phyloP scores from a whole-genome alignment of 1,139 yeast species.

The Zygosaccharomyces sapae region DNA sequence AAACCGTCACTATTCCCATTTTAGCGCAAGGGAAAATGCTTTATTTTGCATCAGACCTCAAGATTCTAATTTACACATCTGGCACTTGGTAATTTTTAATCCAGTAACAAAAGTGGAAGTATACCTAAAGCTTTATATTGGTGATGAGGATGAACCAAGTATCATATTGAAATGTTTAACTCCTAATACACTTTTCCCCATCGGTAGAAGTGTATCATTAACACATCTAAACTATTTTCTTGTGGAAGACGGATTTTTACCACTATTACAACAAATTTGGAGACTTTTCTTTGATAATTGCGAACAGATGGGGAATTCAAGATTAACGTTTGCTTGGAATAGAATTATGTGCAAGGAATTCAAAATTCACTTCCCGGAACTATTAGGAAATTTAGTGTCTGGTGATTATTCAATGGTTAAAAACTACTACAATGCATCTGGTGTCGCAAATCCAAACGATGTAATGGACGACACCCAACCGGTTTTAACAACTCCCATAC shows the following conservation, averaged over 20 bases:
- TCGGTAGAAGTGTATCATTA: conserved; percentile 28
- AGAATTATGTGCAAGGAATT: conserved; percentile 31
- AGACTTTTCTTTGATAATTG: conserved; percentile 16
- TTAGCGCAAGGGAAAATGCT: conserved; percentile 2
- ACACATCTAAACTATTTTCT: conserved; percentile 23
- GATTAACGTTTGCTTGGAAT: conserved; percentile 30
- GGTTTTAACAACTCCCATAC: neutral
- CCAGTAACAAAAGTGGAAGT: conserved; percentile 22
- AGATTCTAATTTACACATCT: conserved; percentile 32
- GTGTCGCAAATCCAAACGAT: conserved; percentile 5
- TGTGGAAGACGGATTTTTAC: conserved; percentile 24
- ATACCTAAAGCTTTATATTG: conserved; percentile 26
- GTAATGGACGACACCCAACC: conserved; percentile 1
- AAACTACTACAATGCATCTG: conserved; percentile 11
- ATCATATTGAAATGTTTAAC: conserved; percentile 31
- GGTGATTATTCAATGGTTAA: conserved; percentile 28
- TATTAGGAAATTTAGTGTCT: conserved; percentile 22
- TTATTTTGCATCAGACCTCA: conserved; percentile 29
- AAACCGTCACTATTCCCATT: conserved; percentile 13
- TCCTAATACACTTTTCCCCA: conserved; percentile 29
- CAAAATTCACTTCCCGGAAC: conserved; percentile 28
- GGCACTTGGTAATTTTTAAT: conserved; percentile 31
- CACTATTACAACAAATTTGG: conserved; percentile 26
- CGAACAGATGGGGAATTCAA: conserved; percentile 1
- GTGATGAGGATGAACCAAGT: conserved; percentile 19